Percentiles rank a stretch among this genome's conserved stretches.
These are phyloP conservation scores for Nicotiana benthamiana DNA, from an alignment of 257 asterid genomes.

Conservation along the genomic window DNA sequence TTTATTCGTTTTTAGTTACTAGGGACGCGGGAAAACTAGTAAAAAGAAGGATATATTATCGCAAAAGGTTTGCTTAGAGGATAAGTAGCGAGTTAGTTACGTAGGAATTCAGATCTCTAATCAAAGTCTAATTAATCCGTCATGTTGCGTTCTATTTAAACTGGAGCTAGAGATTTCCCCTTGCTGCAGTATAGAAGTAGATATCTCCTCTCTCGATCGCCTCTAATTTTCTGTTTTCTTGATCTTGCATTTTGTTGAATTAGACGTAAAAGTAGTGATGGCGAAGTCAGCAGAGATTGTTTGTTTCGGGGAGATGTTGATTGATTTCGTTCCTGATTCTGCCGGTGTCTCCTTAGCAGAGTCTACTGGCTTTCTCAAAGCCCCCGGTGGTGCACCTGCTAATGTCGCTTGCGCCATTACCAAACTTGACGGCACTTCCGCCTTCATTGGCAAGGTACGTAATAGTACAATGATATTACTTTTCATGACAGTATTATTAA, in stretches of 20 bases:
- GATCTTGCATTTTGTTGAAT: background rate
- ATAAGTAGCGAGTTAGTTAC: background rate
- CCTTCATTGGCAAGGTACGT: conserved; percentile 34
- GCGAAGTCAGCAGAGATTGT: conserved; percentile 13
- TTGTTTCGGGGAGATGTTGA: conserved; percentile 35
- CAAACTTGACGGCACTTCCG: conserved; percentile 32
- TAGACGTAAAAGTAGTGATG: background rate
- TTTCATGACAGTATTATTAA: background rate
- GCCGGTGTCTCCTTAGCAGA: conserved; percentile 33
- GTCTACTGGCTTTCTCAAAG: conserved; percentile 33
- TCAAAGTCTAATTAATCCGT: background rate
- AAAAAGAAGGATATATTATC: background rate
- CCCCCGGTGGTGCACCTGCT: conserved; percentile 44
- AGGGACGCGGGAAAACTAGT: background rate
- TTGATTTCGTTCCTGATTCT: conserved; percentile 33
- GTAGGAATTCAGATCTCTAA: background rate
- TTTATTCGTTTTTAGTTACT: background rate
- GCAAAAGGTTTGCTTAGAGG: background rate
- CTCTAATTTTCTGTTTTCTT: background rate
- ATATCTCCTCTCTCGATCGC: background rate
- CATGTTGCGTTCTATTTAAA: background rate
- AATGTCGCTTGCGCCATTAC: conserved; percentile 36
- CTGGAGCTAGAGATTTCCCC: background rate
- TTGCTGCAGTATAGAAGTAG: background rate
- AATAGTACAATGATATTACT: background rate